Percentiles rank a stretch among this genome's conserved stretches.
Conservation (phyloP, 2,329 filamentous ascomycete genomes). For the Hypoxylon sp. region DNA sequence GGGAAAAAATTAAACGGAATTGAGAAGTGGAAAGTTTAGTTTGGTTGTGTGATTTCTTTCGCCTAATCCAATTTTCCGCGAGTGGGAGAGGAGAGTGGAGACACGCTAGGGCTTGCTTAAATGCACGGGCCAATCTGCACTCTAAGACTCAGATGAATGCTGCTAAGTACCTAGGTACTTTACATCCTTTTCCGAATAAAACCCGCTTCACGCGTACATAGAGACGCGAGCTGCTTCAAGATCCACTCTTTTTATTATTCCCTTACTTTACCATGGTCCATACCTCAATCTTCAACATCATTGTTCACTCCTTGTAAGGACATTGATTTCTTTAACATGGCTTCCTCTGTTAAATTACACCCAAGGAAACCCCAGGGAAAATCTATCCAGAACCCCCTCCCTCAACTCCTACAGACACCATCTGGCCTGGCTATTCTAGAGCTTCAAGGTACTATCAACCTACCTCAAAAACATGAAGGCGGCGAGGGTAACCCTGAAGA, state of each 20-base stretch:
- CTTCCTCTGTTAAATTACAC: conserved; percentile 53
- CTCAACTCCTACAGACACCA: conserved; percentile 85
- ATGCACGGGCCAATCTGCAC: conserved; percentile 37
- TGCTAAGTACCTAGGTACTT: no score
- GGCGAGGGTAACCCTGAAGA: conserved; percentile 46
- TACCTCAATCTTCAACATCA: not conserved
- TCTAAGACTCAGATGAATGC: not conserved
- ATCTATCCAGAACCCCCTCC: conserved; percentile 67
- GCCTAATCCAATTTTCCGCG: conserved; percentile 45
- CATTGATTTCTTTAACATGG: conserved; percentile 35
- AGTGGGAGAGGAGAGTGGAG: conserved; percentile 39
- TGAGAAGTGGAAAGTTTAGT: conserved; percentile 20
- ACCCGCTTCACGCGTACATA: conserved; percentile 13
- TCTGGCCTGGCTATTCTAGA: conserved; percentile 89
- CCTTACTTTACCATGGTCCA: no score
- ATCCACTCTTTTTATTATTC: conserved; percentile 7
- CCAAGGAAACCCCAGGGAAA: conserved; percentile 44
- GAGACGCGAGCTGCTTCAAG: conserved; percentile 7
- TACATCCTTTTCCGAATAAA: conserved; percentile 36
- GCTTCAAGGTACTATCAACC: conserved; percentile 89
- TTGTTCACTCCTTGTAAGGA: not conserved
- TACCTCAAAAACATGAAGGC: conserved; percentile 59
- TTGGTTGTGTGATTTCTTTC: conserved; percentile 44
- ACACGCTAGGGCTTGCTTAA: conserved; percentile 40
- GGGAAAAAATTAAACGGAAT: conserved; percentile 32